Evolutionary conservation across 192 early-diverging fungal genomes (phyloP).

Genomic region (Tieghemiomyces parasiticus): DNA sequence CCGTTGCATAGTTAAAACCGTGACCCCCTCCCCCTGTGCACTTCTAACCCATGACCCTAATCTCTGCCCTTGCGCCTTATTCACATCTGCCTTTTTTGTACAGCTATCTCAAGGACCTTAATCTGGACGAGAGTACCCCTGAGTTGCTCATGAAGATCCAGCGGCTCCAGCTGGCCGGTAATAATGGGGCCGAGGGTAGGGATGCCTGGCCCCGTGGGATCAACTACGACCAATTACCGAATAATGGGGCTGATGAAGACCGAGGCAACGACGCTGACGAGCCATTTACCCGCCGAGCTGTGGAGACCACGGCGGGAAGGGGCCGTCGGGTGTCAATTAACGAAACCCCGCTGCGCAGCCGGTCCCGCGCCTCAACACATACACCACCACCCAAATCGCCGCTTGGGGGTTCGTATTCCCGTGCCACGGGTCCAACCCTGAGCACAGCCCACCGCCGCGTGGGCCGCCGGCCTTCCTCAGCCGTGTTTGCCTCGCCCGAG

Average conservation of each 20-base stretch:
- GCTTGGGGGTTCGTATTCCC: neutral
- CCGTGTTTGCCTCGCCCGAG: neutral
- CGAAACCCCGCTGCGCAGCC: slow-evolving; percentile 7
- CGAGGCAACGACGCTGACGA: too few species aligned
- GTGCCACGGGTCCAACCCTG: neutral
- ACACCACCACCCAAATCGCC: neutral
- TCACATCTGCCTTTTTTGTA: too few species aligned
- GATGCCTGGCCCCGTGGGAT: neutral
- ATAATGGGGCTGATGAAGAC: too few species aligned
- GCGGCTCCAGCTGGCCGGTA: neutral
- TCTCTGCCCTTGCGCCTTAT: too few species aligned
- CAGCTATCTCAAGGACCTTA: slow-evolving; percentile 3
- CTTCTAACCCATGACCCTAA: too few species aligned
- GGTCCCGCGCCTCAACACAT: neutral
- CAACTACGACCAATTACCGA: neutral
- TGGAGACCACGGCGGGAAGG: too few species aligned
- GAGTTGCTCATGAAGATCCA: neutral
- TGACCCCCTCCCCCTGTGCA: too few species aligned
- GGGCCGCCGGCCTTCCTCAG: neutral
- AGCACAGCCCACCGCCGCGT: neutral
- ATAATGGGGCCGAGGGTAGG: neutral
- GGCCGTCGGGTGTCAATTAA: neutral
- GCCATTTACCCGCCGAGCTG: too few species aligned
- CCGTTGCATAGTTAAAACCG: too few species aligned
- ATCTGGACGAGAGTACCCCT: slow-evolving; percentile 4